Evolutionary conservation across 768 basidiomycete genomes (phyloP), one percentile per base, ranked within the genome.

Genomic region (Serendipita indica): DNA sequence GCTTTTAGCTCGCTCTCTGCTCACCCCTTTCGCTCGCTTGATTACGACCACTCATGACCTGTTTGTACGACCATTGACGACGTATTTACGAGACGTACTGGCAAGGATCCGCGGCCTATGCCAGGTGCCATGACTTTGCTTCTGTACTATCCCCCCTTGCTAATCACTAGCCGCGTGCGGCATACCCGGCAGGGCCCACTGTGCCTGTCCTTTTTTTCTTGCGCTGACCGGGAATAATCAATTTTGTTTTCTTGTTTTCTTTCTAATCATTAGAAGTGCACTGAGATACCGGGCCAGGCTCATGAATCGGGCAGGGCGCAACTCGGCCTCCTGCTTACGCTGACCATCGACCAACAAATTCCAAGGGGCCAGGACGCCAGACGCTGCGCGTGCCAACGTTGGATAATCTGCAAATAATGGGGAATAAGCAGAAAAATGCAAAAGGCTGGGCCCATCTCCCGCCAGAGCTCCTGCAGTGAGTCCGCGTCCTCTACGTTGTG

Each of bases 381-480:
- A 7, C 41, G 41, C n/a, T 54, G 49, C 7, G 7, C 49, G 22
- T 33, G 10, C 3, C 25, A 28, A 7, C 49, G 7, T 54, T 28
- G 7, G 10, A 20, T n/a, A 12, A 20, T 54, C 32, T 28, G 49
- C 12, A 30, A 12, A n/a, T 16, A 54, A 54, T 54, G 49, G 49
- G 49, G 30, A 54, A 28, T 30, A 54, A 54, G 30, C 49, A 54
- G 49, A 54, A 54, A 33, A 27, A 54, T 33, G 49, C 49, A 54
- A 20, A 30, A 13, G 49, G 49, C 22, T 54, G 49, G 49, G 49
- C 49, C 30, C 49, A 54, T 33, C 32, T 54, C n/a, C 49, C 49
- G 22, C 25, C 49, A 20, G 49, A 54, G 49, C 32, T 54, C 22
- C 49, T 54, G 16, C 49, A 54, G 49, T 54, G 25, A 54, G 49